Conservation (phyloP, 148 eudicot genomes). For the Selenicereus undatus region DNA sequence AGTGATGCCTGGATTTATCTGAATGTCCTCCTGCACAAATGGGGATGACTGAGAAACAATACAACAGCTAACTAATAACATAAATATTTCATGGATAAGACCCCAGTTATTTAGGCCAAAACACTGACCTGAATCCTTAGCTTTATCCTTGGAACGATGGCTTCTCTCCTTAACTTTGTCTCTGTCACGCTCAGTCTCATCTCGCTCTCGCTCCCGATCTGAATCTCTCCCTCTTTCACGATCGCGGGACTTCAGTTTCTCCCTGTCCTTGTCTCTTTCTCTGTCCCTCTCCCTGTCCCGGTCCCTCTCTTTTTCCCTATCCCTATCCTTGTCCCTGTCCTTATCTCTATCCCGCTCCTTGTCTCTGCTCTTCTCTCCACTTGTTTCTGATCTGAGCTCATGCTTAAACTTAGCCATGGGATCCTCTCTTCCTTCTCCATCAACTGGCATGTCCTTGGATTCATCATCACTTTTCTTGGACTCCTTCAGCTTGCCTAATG, state of each 20-base stretch:
- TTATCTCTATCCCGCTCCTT: slow-evolving; percentile 57
- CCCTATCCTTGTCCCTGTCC: slow-evolving; percentile 40
- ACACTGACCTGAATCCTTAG: slow-evolving; percentile 55
- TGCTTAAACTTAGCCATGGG: slow-evolving; percentile 34
- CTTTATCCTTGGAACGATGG: slow-evolving; percentile 66
- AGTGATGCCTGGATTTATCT: slow-evolving; percentile 66
- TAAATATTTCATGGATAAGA: background rate
- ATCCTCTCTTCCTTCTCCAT: slow-evolving; percentile 56
- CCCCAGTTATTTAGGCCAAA: background rate
- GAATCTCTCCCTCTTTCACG: slow-evolving; percentile 81
- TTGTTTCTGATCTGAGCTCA: slow-evolving; percentile 50
- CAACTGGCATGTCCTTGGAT: slow-evolving; percentile 33
- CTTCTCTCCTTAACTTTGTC: slow-evolving; percentile 61
- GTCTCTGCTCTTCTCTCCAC: slow-evolving; percentile 59
- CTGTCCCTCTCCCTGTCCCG: slow-evolving; percentile 2
- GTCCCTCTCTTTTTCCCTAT: slow-evolving; percentile 24
- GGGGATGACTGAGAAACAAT: slow-evolving; percentile 13
- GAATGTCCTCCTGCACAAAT: slow-evolving; percentile 50
- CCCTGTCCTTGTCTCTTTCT: slow-evolving; percentile 51
- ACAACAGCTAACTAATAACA: slow-evolving; percentile 1
- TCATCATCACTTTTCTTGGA: slow-evolving; percentile 69
- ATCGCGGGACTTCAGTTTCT: slow-evolving; percentile 47
- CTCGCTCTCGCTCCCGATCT: slow-evolving; percentile 71
- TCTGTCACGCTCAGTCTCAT: slow-evolving; percentile 65
- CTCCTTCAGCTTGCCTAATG: slow-evolving; percentile 58